phyloP scores from a whole-genome alignment of 2,329 filamentous ascomycete genomes.

The Sodiomyces alkalinus region DNA sequence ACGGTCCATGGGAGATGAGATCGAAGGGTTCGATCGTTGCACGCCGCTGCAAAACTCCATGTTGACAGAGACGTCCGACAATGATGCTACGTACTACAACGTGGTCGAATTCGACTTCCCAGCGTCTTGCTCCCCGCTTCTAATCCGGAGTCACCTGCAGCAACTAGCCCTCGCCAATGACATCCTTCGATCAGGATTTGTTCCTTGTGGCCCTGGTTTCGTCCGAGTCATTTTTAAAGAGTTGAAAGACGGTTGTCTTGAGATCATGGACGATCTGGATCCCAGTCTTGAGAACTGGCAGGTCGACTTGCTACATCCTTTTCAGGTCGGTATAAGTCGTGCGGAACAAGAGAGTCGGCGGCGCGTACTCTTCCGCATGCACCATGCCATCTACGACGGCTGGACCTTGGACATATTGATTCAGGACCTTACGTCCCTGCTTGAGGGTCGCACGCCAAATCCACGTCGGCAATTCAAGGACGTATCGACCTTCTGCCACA shows the following conservation, averaged over 20 bases:
- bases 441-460: constrained; percentile 16
- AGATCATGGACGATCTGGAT: constrained; percentile 17
- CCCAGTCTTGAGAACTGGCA: constrained; percentile 23
- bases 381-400: constrained; percentile 84
- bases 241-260: too few species aligned
- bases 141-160: constrained; percentile 33
- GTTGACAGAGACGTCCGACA: constrained; percentile 55
- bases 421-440: constrained; percentile 43
- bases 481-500: constrained; percentile 35
- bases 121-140: constrained; percentile 13
- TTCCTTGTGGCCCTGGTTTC: constrained; percentile 35
- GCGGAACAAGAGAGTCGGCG: constrained; percentile 8
- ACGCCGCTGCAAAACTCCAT: constrained; percentile 66
- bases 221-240: constrained; percentile 49
- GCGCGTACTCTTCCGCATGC: constrained; percentile 41
- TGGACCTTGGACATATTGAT: constrained; percentile 73
- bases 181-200: constrained; percentile 62
- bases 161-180: constrained; percentile 40
- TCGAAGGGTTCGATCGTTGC: constrained; percentile 40
- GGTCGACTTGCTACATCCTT: constrained; percentile 35
- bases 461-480: constrained; percentile 43
- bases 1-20: constrained; percentile 4
- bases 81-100: constrained; percentile 58
- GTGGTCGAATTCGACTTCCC: constrained; percentile 51
- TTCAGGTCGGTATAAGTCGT: constrained; percentile 40